Evolutionary conservation across 2,329 filamentous ascomycete species (phyloP).

Genomic region (Sarocladiaceae sp.): DNA sequence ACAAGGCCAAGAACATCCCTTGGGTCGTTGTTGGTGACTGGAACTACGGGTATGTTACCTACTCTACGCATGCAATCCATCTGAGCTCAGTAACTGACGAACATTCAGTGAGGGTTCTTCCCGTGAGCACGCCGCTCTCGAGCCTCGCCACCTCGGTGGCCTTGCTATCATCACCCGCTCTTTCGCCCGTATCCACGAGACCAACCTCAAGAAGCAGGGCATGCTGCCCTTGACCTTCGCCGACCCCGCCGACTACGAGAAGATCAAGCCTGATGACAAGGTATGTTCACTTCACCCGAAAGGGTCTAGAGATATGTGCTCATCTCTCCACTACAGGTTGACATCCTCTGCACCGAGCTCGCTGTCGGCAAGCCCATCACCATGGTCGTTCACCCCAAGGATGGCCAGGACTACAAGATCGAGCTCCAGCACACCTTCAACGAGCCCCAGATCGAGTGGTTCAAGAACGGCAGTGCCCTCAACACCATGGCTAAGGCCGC

Average conservation of each 20-base stretch:
- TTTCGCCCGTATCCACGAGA: slow-evolving; percentile 99
- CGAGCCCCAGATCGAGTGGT: slow-evolving; percentile 96
- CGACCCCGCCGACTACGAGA: slow-evolving; percentile 95
- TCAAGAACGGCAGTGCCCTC: slow-evolving; percentile 93
- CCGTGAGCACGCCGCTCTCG: slow-evolving; percentile 95
- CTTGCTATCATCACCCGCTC: slow-evolving; percentile 92
- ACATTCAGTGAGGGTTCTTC: slow-evolving; percentile 90
- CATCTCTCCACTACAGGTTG: slow-evolving; percentile 45
- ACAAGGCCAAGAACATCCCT: slow-evolving; percentile 93
- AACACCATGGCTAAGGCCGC: slow-evolving; percentile 91
- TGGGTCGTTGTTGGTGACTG: slow-evolving; percentile 99
- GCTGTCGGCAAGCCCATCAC: slow-evolving; percentile 90
- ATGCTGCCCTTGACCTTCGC: slow-evolving; percentile 97
- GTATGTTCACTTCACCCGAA: slow-evolving; percentile 29
- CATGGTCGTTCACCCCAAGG: slow-evolving; percentile 84
- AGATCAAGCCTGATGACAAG: slow-evolving; percentile 87
- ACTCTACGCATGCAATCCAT: too few relatives aligned
- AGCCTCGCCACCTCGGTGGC: slow-evolving; percentile 94
- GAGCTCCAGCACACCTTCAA: slow-evolving; percentile 95
- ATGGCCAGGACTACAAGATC: slow-evolving; percentile 74
- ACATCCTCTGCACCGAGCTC: slow-evolving; percentile 82
- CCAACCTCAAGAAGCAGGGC: slow-evolving; percentile 99
- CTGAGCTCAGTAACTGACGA: too few relatives aligned
- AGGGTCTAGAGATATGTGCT: neutral
- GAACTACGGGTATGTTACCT: slow-evolving; percentile 48